Conservation (phyloP, 2,329 filamentous ascomycete genomes). For the Botrytis fragariae region DNA sequence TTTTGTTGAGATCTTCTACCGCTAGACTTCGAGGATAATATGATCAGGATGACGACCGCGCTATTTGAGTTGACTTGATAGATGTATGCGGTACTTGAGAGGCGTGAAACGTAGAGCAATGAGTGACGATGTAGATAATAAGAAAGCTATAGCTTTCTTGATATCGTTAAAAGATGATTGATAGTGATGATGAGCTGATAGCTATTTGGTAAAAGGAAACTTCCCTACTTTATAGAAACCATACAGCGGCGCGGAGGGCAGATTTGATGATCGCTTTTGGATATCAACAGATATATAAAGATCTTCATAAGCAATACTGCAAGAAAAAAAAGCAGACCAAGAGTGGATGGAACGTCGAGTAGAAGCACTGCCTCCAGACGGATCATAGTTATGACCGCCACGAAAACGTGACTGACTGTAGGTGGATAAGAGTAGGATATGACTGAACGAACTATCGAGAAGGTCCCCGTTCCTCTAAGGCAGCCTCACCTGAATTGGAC, state of each 20-base stretch:
- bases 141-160: background rate
- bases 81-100: background rate
- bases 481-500: constrained; percentile 27
- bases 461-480: constrained; percentile 22
- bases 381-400: constrained; percentile 29
- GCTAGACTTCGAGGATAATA: background rate
- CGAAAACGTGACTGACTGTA: constrained; percentile 29
- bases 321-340: background rate
- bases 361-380: constrained; percentile 34
- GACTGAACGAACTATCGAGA: constrained; percentile 15
- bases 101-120: background rate
- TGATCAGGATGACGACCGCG: background rate
- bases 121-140: background rate
- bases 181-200: constrained; percentile 14
- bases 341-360: constrained; percentile 20
- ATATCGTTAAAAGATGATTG: background rate
- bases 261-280: background rate
- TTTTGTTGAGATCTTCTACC: background rate
- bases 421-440: constrained; percentile 21
- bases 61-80: background rate
- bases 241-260: constrained; percentile 8
- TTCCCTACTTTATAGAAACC: constrained; percentile 19
- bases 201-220: background rate
- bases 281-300: constrained; percentile 25
- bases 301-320: constrained; percentile 6